Conservation (phyloP, 2,329 filamentous ascomycete genomes). For the Colletotrichum eleusines region DNA sequence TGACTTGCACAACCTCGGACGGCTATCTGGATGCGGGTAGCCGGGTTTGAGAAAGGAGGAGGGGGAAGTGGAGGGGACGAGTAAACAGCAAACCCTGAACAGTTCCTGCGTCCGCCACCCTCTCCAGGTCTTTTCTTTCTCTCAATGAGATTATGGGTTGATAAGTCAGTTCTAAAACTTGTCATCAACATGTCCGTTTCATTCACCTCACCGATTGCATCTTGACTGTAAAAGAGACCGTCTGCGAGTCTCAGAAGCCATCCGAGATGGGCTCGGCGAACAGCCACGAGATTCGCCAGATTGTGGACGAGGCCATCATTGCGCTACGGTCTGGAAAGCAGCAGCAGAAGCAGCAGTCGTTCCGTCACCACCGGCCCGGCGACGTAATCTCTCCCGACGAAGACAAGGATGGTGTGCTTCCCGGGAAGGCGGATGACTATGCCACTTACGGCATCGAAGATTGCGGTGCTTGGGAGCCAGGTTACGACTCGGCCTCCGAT, state of each 20-base stretch:
- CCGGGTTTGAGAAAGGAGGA: constrained; percentile 1
- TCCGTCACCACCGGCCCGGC: neutral
- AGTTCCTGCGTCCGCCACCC: too few species aligned
- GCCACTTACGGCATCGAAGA: neutral
- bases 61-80: neutral
- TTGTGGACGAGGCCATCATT: constrained; percentile 21
- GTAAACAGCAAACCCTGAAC: neutral
- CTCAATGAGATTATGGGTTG: neutral
- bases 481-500: neutral
- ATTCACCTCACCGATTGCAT: neutral
- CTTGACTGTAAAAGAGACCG: neutral
- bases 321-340: constrained; percentile 15
- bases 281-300: constrained; percentile 25
- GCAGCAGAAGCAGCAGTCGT: neutral
- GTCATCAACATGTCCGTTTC: too few species aligned
- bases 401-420: neutral
- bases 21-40: constrained; percentile 15
- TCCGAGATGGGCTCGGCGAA: constrained; percentile 22
- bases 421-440: neutral
- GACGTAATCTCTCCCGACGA: constrained; percentile 8
- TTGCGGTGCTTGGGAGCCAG: neutral
- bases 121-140: neutral
- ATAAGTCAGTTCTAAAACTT: neutral
- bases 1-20: constrained; percentile 14
- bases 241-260: neutral